A percentile compares a stretch with the other conserved stretches of the same genome.
phyloP scores from a whole-genome alignment of 2,329 filamentous ascomycete species.

The Pestalotiopsis sp. region DNA sequence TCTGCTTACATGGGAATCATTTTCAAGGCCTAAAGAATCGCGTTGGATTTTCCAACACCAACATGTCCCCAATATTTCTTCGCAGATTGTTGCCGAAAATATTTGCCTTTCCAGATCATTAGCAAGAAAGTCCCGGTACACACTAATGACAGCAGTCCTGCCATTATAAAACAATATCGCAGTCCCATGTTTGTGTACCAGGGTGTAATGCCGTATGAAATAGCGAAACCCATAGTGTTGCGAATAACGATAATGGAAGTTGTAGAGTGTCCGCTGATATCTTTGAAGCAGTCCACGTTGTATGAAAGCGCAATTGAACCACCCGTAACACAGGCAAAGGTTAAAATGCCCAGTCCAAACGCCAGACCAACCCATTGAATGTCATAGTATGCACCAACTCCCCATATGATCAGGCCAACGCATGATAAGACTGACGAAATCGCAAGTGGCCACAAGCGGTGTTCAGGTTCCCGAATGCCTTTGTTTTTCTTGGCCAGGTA shows the following conservation, averaged over 20 bases:
- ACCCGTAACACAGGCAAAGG: conserved; percentile 40
- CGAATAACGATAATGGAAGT: conserved; percentile 28
- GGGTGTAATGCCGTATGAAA: conserved; percentile 37
- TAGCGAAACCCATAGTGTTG: conserved; percentile 29
- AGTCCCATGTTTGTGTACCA: conserved; percentile 34
- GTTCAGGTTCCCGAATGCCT: conserved; percentile 37
- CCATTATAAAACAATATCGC: conserved; percentile 36
- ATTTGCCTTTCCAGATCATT: conserved; percentile 34
- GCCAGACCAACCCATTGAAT: conserved; percentile 45
- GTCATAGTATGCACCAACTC: conserved; percentile 45
- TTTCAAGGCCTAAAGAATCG: background rate
- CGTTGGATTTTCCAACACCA: background rate
- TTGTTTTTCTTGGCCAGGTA: conserved; percentile 42
- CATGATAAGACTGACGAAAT: conserved; percentile 40
- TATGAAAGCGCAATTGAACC: conserved; percentile 43
- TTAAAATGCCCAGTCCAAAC: conserved; percentile 42
- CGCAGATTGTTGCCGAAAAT: conserved; percentile 19
- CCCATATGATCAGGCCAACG: conserved; percentile 48
- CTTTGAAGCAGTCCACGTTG: conserved; percentile 42
- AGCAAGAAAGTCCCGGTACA: conserved; percentile 29
- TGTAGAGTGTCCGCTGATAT: conserved; percentile 25
- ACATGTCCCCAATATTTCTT: conserved; percentile 12
- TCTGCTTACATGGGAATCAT: background rate
- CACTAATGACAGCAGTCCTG: conserved; percentile 31
- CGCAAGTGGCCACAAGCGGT: conserved; percentile 27